These are phyloP conservation scores for Coemansia sp. DNA, from an alignment of 192 early-diverging fungal genomes.

Conservation along the genomic window DNA sequence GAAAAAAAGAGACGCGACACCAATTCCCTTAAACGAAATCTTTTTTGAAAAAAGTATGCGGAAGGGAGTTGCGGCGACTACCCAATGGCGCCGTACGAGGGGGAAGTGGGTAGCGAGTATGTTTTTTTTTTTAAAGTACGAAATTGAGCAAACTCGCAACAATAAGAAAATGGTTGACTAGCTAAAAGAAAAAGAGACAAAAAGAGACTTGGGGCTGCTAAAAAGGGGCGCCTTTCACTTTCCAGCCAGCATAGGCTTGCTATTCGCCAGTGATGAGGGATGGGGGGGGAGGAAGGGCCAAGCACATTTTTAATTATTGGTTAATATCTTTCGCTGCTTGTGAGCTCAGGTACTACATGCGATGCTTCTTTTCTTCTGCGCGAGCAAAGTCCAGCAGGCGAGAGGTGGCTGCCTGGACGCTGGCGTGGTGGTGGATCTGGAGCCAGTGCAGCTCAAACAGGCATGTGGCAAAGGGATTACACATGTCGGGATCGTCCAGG, in stretches of 20 bases:
- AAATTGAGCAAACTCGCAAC: background rate
- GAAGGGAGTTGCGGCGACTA: background rate
- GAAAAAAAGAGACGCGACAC: background rate
- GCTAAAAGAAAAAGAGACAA: conserved; percentile 15
- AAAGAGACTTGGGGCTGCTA: too few species aligned
- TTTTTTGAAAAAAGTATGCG: background rate
- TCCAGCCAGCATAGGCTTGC: background rate
- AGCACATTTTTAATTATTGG: background rate
- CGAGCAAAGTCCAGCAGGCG: conserved; percentile 42
- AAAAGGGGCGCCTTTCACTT: background rate
- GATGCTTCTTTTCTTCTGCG: conserved; percentile 48
- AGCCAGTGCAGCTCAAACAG: conserved; percentile 86
- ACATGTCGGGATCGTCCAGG: conserved; percentile 91
- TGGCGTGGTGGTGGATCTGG: conserved; percentile 42
- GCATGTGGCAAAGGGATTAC: conserved; percentile 93
- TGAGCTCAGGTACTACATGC: conserved; percentile 12
- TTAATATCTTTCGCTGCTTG: background rate
- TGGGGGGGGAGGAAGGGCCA: background rate
- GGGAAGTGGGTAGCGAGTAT: background rate
- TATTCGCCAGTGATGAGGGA: background rate
- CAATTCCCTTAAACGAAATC: background rate
- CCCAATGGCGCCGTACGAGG: background rate
- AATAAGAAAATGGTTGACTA: conserved; percentile 11
- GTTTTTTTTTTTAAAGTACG: too few species aligned
- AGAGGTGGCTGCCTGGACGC: conserved; percentile 38